Evolutionary conservation across 2,329 filamentous ascomycete genomes (phyloP).

Genomic region (Chaetoscypha palmicola): DNA sequence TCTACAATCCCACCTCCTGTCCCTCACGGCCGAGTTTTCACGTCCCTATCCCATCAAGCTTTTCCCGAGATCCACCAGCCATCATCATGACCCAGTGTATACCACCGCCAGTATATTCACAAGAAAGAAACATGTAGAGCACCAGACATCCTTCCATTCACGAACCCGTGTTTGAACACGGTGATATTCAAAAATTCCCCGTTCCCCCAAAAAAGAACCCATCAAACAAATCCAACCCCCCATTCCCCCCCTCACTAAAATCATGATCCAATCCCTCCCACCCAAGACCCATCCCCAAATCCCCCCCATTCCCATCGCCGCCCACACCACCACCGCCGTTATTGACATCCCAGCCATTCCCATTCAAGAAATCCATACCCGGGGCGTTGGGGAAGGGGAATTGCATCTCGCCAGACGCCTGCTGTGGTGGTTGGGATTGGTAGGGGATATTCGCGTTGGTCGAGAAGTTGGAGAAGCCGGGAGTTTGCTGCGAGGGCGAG

Average conservation of each 20-base stretch:
- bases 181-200: slow-evolving; percentile 14
- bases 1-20: no score
- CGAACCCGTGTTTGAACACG: no score
- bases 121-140: no score
- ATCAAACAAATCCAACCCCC: slow-evolving; percentile 45
- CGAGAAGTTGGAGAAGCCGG: slow-evolving; percentile 1
- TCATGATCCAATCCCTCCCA: slow-evolving; percentile 21
- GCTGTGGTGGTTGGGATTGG: slow-evolving; percentile 9
- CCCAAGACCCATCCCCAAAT: slow-evolving; percentile 19
- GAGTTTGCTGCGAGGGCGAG: slow-evolving; percentile 12
- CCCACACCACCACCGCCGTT: slow-evolving; percentile 4
- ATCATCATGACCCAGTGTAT: no score
- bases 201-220: slow-evolving; percentile 46
- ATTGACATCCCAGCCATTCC: slow-evolving; percentile 12
- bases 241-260: slow-evolving; percentile 25
- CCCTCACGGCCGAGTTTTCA: no score
- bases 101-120: no score
- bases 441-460: background rate
- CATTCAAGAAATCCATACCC: slow-evolving; percentile 24
- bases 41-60: no score
- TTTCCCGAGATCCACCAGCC: no score
- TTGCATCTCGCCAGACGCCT: no score
- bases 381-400: slow-evolving; percentile 23
- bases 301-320: slow-evolving; percentile 13
- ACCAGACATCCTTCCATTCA: no score